These are phyloP conservation scores for Neophaeococcomyces aloes DNA, from an alignment of 2,329 filamentous ascomycete genomes.

Conservation along the genomic window DNA sequence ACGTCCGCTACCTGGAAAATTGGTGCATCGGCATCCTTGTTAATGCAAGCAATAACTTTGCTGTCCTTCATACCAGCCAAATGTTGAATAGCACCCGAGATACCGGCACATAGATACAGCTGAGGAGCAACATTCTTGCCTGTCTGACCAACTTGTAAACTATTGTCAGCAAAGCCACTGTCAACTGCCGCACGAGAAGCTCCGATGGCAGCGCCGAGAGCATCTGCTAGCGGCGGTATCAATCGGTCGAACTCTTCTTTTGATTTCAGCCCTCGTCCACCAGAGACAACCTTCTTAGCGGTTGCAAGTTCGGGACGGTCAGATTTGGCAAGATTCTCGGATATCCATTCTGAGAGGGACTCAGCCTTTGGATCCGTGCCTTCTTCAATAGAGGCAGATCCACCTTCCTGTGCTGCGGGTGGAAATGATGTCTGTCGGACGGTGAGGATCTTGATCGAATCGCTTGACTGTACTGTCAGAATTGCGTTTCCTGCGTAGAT, in stretches of 20 bases:
- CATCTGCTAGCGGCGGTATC: constrained; percentile 85
- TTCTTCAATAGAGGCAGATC: constrained; percentile 65
- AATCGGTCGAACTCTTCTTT: constrained; percentile 94
- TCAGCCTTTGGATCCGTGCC: constrained; percentile 74
- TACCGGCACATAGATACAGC: constrained; percentile 88
- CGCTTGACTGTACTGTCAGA: constrained; percentile 82
- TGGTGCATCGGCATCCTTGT: constrained; percentile 92
- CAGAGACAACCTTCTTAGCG: constrained; percentile 82
- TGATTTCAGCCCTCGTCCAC: constrained; percentile 88
- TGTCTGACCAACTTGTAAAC: constrained; percentile 93
- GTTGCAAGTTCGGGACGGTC: constrained; percentile 88
- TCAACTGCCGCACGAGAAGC: constrained; percentile 92
- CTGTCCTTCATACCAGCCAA: constrained; percentile 99
- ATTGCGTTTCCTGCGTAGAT: constrained; percentile 98
- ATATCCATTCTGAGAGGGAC: constrained; percentile 73
- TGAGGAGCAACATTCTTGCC: constrained; percentile 97
- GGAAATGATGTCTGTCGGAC: constrained; percentile 89
- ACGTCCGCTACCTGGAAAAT: constrained; percentile 98
- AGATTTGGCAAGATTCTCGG: constrained; percentile 83
- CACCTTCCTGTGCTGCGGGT: constrained; percentile 55
- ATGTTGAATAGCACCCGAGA: constrained; percentile 96
- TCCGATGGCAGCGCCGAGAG: constrained; percentile 88
- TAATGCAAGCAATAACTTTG: constrained; percentile 98
- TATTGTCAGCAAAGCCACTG: constrained; percentile 96
- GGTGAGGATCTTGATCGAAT: constrained; percentile 78